Percentiles rank a stretch among this genome's conserved stretches.
Evolutionary conservation across 2,329 filamentous ascomycete genomes (phyloP).

Genomic region (Arthrobotrys megalospora): DNA sequence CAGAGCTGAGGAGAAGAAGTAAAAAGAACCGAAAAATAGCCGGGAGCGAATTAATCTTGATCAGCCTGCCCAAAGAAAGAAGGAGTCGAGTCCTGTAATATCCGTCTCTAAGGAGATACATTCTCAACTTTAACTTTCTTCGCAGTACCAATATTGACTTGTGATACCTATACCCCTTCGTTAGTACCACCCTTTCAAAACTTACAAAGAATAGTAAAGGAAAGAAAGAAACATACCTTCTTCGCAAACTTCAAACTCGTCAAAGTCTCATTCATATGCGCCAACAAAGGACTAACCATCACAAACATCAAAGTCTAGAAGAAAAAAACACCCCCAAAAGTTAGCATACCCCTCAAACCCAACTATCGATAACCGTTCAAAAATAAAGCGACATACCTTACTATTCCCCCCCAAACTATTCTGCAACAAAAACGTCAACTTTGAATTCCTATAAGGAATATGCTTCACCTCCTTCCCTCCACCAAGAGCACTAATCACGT

Average conservation of each 20-base stretch:
- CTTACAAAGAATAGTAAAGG: constrained; percentile 55
- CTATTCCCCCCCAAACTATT: constrained; percentile 95
- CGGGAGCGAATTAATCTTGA: constrained; percentile 3
- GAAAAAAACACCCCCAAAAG: constrained; percentile 5
- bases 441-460: constrained; percentile 95
- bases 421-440: constrained; percentile 93
- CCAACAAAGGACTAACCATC: constrained; percentile 94
- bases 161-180: constrained; percentile 69
- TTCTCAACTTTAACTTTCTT: constrained; percentile 73
- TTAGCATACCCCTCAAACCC: constrained; percentile 7
- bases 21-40: not conserved
- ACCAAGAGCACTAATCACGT: constrained; percentile 94
- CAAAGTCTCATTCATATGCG: constrained; percentile 90
- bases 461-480: constrained; percentile 82
- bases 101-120: constrained; percentile 49
- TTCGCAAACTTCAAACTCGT: constrained; percentile 96
- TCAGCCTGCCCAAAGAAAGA: constrained; percentile 18
- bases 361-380: not conserved
- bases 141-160: constrained; percentile 91
- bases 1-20: not conserved
- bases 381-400: constrained; percentile 70
- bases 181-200: not conserved
- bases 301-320: constrained; percentile 92
- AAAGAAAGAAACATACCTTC: constrained; percentile 72
- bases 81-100: constrained; percentile 13